These are phyloP conservation scores for Synchytrium microbalum DNA, from an alignment of 371 early-diverging fungal species.

Conservation along the genomic window DNA sequence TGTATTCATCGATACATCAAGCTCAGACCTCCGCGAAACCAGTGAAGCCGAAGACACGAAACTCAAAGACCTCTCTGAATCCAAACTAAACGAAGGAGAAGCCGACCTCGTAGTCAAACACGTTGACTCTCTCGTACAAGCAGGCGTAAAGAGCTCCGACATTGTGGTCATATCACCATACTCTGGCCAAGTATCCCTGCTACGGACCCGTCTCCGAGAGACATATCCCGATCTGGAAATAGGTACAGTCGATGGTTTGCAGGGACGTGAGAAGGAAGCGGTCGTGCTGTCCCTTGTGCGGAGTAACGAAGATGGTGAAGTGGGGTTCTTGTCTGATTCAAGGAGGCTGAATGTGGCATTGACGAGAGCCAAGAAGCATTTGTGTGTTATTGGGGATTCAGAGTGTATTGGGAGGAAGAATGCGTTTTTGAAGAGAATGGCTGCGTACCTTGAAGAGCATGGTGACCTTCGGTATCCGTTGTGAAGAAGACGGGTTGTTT, in stretches of 20 bases:
- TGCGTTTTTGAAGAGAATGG: conserved; percentile 31
- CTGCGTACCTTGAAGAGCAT: conserved; percentile 28
- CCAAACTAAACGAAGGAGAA: conserved; percentile 61
- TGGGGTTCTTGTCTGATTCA: conserved; percentile 85
- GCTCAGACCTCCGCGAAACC: conserved; percentile 53
- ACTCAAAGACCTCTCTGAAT: conserved; percentile 7
- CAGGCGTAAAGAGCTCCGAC: conserved; percentile 53
- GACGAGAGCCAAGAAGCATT: conserved; percentile 82
- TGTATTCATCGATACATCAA: conserved; percentile 69
- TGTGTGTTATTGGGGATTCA: conserved; percentile 78
- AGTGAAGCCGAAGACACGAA: conserved; percentile 26
- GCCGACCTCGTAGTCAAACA: conserved; percentile 56
- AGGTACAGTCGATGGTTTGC: conserved; percentile 91
- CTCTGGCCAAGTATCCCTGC: conserved; percentile 62
- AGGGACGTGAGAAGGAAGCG: conserved; percentile 93
- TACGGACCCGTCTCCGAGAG: conserved; percentile 29
- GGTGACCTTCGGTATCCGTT: conserved; percentile 33
- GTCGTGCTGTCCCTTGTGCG: conserved; percentile 75
- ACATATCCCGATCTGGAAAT: conserved; percentile 58
- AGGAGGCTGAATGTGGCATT: conserved; percentile 90
- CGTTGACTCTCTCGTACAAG: conserved; percentile 48
- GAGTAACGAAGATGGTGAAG: conserved; percentile 67
- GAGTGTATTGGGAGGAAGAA: conserved; percentile 18
- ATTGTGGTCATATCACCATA: conserved; percentile 87
- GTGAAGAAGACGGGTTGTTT: too few species aligned